Evolutionary conservation across 75 land plant genomes (phyloP), one percentile per base, ranked within the genome.

Genomic region (Sequoia sempervirens): DNA sequence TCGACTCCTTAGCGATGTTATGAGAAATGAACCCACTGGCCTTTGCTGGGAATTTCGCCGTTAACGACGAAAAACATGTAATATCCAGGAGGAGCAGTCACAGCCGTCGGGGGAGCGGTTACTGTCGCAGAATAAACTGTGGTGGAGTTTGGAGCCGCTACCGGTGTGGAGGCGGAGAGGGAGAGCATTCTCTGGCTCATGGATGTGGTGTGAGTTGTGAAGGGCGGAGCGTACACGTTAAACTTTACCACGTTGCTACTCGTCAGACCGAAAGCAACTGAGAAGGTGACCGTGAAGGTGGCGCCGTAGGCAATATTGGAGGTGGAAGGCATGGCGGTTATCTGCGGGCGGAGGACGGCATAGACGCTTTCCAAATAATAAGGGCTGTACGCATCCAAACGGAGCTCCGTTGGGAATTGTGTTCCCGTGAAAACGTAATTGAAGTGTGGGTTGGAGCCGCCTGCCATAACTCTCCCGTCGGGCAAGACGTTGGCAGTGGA

Each of bases 11-110:
- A 3, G 41, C 2, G 4, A 26, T 0, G 1, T 5, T 61, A 61
- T 26, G 66, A 61, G 66, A 74, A 37, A 26, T 23, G 93, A 41
- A 91, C 82, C 94, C 93, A 93, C 1, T 14, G 75, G 40, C 84
- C 93, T 7, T 38, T 54, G 52, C 90, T 92, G 23, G 94, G 93
- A 14, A 89, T 66, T 3, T 81, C 88, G 4, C 70, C 81, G 28
- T 91, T 81, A 36, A 90, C 85, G 2, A 87, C 88, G 66, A 87
- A 93, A 45, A 93, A 66, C 88, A 93, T 78, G 80, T 93, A 93
- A 54, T 90, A 93, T 45, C 89, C 88, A 26, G 91, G 88, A 53
- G 94, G 91, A 20, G 93, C 94, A 81, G 91, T 79, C 14, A 45
- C 82, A 5, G 84, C 78, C 1, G 82, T 84, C 7, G 91, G 88